Conservation (phyloP, 768 basidiomycete genomes). For the Serendipita sp. region DNA sequence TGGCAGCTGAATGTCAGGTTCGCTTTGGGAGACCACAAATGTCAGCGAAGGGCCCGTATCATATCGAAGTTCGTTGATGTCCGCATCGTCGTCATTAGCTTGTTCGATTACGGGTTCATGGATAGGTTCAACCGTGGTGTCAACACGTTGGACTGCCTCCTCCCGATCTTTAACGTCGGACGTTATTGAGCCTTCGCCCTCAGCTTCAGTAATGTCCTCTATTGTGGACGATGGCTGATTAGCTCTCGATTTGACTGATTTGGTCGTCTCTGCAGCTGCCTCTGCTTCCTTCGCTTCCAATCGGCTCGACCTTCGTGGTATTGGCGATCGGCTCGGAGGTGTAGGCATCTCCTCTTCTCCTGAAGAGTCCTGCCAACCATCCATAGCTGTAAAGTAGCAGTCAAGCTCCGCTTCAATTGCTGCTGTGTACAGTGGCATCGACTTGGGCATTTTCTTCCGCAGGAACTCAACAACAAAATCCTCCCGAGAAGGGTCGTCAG, state of each 20-base stretch:
- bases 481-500: not conserved
- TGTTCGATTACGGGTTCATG: not conserved
- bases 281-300: no score
- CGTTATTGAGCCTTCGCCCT: no score
- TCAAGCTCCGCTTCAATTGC: no score
- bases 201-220: no score
- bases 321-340: not conserved
- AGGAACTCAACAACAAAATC: not conserved
- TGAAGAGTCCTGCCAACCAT: not conserved
- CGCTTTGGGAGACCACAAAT: not conserved
- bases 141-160: no score
- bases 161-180: no score
- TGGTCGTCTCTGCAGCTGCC: no score
- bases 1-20: conserved; percentile 11
- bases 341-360: not conserved
- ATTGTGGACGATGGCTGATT: not conserved
- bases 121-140: not conserved
- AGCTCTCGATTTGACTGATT: not conserved
- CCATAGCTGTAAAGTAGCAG: no score
- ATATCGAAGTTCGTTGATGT: not conserved
- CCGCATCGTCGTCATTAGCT: not conserved
- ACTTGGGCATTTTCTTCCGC: not conserved
- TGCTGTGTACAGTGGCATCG: not conserved
- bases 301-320: not conserved
- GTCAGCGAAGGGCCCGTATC: not conserved